Evolutionary conservation across 1,284 basidiomycete genomes (phyloP).

Genomic region (Ceratobasidium sp.): DNA sequence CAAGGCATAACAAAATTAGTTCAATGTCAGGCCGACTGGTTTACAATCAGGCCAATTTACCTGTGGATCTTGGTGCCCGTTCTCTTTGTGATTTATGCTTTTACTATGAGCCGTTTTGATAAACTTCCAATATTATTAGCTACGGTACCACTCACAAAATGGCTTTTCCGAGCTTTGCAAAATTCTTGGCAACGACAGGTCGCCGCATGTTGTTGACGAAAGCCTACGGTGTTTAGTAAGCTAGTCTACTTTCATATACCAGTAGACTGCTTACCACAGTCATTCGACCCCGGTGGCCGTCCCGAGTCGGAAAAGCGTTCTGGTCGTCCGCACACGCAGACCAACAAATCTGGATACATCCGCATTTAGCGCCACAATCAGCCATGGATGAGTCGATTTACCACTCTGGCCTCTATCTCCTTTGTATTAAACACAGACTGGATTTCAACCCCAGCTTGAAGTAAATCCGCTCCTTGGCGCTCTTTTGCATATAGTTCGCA

Average conservation of each 20-base stretch:
- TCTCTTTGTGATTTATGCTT: not conserved
- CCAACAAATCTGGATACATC: not conserved
- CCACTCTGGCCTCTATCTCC: too few relatives aligned
- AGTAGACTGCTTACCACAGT: not conserved
- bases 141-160: not conserved
- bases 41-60: too few relatives aligned
- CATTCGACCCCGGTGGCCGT: not conserved
- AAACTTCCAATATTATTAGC: not conserved
- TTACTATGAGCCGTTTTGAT: not conserved
- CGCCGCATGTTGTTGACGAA: not conserved
- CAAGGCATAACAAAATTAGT: too few relatives aligned
- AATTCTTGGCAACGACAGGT: not conserved
- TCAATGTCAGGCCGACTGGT: too few relatives aligned
- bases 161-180: not conserved
- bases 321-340: not conserved
- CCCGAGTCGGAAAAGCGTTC: not conserved
- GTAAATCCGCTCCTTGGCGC: too few relatives aligned
- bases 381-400: too few relatives aligned
- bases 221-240: not conserved
- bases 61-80: not conserved
- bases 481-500: too few relatives aligned
- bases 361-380: not conserved
- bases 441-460: too few relatives aligned
- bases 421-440: too few relatives aligned
- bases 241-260: not conserved